Conservation (phyloP, 1,284 basidiomycete species). For the Trichosporon sp. region DNA sequence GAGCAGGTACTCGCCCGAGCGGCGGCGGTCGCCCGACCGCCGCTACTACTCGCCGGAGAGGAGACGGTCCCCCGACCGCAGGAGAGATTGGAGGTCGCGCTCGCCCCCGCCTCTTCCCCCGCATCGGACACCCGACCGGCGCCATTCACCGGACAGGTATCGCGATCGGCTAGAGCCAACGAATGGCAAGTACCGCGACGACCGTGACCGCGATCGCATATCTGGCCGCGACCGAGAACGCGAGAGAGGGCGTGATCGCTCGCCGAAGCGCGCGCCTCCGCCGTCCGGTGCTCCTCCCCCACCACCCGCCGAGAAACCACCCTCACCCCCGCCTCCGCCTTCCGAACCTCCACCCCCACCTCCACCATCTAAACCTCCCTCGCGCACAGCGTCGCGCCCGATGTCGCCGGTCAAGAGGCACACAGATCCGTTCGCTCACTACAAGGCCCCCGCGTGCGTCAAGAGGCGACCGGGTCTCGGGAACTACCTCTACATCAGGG, state of each 20-base stretch:
- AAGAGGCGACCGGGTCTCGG: conserved; percentile 29
- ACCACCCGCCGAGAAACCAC: conserved; percentile 14
- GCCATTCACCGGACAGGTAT: background rate
- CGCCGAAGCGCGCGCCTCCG: conserved; percentile 11
- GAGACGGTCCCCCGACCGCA: conserved; percentile 2
- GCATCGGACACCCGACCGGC: background rate
- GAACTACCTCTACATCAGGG: conserved; percentile 26
- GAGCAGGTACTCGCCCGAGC: background rate
- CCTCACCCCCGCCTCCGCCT: conserved; percentile 26
- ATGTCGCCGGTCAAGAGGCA: conserved; percentile 9
- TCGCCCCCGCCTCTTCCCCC: conserved; percentile 9
- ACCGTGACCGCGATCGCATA: background rate
- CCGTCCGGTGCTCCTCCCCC: conserved; percentile 19
- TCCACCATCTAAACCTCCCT: conserved; percentile 11
- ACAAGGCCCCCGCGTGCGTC: conserved; percentile 26
- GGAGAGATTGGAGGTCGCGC: background rate
- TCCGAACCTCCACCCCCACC: conserved; percentile 29
- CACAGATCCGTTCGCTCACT: conserved; percentile 29
- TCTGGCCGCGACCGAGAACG: background rate
- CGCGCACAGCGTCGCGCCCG: conserved; percentile 14
- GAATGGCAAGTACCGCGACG: background rate
- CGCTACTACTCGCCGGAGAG: conserved; percentile 4
- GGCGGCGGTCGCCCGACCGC: conserved; percentile 2
- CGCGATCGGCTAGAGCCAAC: conserved; percentile 2
- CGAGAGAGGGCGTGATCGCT: conserved; percentile 1